Percentiles rank a stretch among this genome's conserved stretches.
phyloP scores from a whole-genome alignment of 139 green algal species.

The Chlorella sp. region DNA sequence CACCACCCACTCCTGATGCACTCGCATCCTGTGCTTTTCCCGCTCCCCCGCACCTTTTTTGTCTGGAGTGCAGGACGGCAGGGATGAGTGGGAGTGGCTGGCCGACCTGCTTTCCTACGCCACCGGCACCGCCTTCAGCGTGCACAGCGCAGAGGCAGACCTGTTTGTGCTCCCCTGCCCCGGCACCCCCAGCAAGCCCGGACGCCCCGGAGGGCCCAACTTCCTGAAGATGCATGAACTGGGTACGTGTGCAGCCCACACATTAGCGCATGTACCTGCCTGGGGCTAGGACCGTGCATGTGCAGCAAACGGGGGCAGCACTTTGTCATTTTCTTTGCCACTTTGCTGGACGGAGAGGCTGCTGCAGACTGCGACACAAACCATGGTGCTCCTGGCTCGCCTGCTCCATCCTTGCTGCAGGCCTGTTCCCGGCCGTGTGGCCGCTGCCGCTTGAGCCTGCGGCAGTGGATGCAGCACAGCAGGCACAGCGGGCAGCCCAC shows the following conservation, averaged over 20 bases:
- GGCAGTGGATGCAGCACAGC: background rate
- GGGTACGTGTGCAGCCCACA: too few relatives aligned
- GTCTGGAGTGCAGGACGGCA: background rate
- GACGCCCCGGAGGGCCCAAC: background rate
- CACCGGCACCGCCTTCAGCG: background rate
- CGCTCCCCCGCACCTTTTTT: too few relatives aligned
- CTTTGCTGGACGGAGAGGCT: too few relatives aligned
- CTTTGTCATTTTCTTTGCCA: background rate
- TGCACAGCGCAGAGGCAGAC: background rate
- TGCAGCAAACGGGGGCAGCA: background rate
- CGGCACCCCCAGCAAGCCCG: background rate
- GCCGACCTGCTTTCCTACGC: background rate
- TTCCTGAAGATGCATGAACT: background rate
- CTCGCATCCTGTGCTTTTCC: too few relatives aligned
- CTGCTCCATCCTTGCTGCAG: background rate
- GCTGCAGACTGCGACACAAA: background rate
- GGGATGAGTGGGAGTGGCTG: background rate
- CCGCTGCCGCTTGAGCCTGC: background rate
- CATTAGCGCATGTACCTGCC: too few relatives aligned
- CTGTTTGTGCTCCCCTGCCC: background rate
- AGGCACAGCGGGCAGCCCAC: background rate
- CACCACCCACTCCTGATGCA: too few relatives aligned
- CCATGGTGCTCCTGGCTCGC: background rate
- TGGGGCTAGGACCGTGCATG: too few relatives aligned
- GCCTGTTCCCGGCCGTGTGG: background rate